Evolutionary conservation across 306 rosid species (phyloP).

Genomic region (Luffa acutangula): DNA sequence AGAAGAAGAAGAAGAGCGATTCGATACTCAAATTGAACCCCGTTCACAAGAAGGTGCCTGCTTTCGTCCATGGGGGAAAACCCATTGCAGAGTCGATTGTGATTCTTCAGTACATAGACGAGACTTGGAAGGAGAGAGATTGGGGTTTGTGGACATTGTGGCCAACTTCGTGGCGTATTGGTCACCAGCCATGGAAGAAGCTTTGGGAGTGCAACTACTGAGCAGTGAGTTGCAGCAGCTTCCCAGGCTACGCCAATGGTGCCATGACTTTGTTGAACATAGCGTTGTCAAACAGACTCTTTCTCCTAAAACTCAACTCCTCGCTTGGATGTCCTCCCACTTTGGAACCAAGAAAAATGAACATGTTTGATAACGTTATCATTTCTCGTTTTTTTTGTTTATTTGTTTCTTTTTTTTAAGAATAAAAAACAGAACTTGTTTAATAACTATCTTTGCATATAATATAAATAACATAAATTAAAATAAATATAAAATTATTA

Average conservation of each 20-base stretch:
- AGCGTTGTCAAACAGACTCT: constrained; percentile 18
- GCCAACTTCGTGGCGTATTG: constrained; percentile 29
- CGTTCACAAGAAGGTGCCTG: constrained; percentile 38
- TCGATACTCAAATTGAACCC: constrained; percentile 41
- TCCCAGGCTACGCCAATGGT: constrained; percentile 34
- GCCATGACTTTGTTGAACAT: constrained; percentile 19
- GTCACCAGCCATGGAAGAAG: constrained; percentile 35
- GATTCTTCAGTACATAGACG: constrained; percentile 8
- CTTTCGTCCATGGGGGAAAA: constrained; percentile 34
- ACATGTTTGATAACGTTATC: too few relatives aligned
- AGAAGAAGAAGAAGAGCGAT: constrained; percentile 28
- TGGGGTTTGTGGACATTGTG: constrained; percentile 45
- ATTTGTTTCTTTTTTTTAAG: too few relatives aligned
- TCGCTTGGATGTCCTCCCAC: not conserved
- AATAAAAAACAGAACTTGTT: too few relatives aligned
- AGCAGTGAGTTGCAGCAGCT: constrained; percentile 17
- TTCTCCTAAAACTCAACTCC: constrained; percentile 16
- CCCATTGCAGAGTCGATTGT: constrained; percentile 37
- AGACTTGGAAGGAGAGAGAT: constrained; percentile 6
- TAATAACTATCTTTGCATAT: too few relatives aligned
- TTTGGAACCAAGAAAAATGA: not conserved
- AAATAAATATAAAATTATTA: too few relatives aligned
- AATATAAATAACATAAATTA: too few relatives aligned
- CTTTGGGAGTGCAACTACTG: constrained; percentile 19
- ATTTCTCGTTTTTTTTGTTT: too few relatives aligned